Conservation (phyloP, 1,284 basidiomycete species). For the Testicularia cyperi region DNA sequence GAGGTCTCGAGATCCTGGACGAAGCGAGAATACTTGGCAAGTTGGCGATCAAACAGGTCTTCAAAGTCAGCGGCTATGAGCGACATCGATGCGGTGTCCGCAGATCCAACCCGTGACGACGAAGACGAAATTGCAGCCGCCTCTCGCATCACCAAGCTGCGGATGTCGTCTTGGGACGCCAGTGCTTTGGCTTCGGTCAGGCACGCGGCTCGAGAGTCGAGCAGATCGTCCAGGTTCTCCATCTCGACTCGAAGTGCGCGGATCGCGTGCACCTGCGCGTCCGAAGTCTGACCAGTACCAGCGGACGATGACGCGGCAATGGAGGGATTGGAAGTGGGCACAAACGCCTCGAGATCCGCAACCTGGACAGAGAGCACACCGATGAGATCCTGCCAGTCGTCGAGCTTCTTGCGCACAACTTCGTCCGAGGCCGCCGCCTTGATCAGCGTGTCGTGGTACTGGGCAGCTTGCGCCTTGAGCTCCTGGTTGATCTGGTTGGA, state of each 20-base stretch:
- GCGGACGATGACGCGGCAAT: slow-evolving; percentile 1
- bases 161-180: slow-evolving; percentile 75
- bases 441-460: slow-evolving; percentile 39
- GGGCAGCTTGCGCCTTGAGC: slow-evolving; percentile 28
- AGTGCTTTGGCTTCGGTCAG: slow-evolving; percentile 71
- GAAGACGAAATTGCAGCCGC: slow-evolving; percentile 63
- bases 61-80: slow-evolving; percentile 69
- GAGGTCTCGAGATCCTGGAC: slow-evolving; percentile 69
- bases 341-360: slow-evolving; percentile 19
- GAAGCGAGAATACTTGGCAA: slow-evolving; percentile 79
- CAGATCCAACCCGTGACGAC: slow-evolving; percentile 62
- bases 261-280: slow-evolving; percentile 46
- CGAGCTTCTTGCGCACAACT: slow-evolving; percentile 63
- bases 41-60: slow-evolving; percentile 74
- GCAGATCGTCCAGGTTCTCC: slow-evolving; percentile 78
- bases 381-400: slow-evolving; percentile 32
- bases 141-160: slow-evolving; percentile 70
- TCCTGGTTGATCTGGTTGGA: slow-evolving; percentile 65
- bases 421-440: slow-evolving; percentile 46
- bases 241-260: slow-evolving; percentile 74
- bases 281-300: slow-evolving; percentile 1
- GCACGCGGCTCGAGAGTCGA: slow-evolving; percentile 63
- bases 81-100: slow-evolving; percentile 25
- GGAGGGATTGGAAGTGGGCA: slow-evolving; percentile 13
- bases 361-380: slow-evolving; percentile 16